phyloP scores from a whole-genome alignment of 2,329 filamentous ascomycete species.

The Claviceps sp. region DNA sequence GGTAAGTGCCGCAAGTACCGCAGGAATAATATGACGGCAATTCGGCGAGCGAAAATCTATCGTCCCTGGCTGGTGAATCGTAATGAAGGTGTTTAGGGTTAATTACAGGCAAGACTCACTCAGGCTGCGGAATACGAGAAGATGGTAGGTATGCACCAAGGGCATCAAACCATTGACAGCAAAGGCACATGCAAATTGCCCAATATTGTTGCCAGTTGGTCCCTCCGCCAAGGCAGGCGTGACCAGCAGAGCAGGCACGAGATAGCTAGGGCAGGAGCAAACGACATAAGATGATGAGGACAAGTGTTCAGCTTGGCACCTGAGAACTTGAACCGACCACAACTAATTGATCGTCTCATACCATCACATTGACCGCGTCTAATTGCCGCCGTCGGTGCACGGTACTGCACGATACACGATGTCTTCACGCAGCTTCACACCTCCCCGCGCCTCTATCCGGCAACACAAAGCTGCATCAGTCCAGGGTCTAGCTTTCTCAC shows the following conservation, averaged over 20 bases:
- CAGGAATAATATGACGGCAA: neutral
- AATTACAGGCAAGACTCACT: slow-evolving; percentile 3
- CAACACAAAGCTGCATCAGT: neutral
- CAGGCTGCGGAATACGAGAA: slow-evolving; percentile 4
- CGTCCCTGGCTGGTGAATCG: neutral
- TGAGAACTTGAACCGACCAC: neutral
- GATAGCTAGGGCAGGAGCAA: too few relatives aligned
- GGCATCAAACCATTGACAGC: neutral
- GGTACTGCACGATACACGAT: neutral
- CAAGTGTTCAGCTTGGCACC: neutral
- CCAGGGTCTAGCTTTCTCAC: neutral
- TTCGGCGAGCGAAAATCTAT: neutral
- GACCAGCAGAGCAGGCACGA: neutral
- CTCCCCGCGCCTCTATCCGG: neutral
- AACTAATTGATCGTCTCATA: neutral
- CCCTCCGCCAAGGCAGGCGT: neutral
- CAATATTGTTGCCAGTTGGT: neutral
- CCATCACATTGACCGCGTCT: neutral
- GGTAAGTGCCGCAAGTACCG: neutral
- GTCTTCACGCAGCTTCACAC: neutral
- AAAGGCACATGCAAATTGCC: neutral
- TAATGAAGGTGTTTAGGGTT: neutral
- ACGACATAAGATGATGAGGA: too few relatives aligned
- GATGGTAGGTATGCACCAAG: neutral
- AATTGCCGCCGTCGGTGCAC: neutral